Conservation (phyloP, 1,284 basidiomycete genomes). For the Coniferiporia weirii region DNA sequence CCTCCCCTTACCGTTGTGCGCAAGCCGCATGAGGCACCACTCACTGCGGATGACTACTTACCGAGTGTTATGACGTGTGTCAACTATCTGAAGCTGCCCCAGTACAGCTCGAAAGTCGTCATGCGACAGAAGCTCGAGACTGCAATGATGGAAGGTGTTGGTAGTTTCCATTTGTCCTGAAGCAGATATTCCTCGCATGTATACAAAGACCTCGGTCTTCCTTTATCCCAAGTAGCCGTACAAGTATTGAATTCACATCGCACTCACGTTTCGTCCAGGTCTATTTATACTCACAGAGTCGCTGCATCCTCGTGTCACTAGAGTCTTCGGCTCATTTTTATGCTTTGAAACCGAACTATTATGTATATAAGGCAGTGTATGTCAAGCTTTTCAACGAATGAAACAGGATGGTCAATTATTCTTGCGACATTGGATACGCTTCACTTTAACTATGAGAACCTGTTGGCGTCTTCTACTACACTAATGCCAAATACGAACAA, state of each 20-base stretch:
- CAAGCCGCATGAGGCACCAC: constrained; percentile 89
- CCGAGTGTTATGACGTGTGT: constrained; percentile 99
- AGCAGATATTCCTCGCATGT: not conserved
- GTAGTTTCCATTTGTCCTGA: constrained; percentile 93
- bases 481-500: too few species aligned
- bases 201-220: not conserved
- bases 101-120: constrained; percentile 81
- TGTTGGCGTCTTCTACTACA: too few species aligned
- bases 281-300: not conserved
- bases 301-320: not conserved
- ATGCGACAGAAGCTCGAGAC: constrained; percentile 75
- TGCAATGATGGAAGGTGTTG: constrained; percentile 87
- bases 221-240: not conserved
- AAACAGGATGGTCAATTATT: not conserved
- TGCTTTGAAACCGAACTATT: not conserved
- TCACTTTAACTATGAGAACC: too few species aligned
- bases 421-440: too few species aligned
- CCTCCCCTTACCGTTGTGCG: constrained; percentile 95
- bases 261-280: not conserved
- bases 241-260: not conserved
- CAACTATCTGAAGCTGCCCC: constrained; percentile 92
- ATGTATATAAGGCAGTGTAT: not conserved
- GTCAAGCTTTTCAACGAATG: not conserved
- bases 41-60: constrained; percentile 90
- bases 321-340: not conserved